Base-by-base conservation (phyloP, 495 filamentous ascomycete genomes). In the Hypoxylon cercidicola region DNA sequence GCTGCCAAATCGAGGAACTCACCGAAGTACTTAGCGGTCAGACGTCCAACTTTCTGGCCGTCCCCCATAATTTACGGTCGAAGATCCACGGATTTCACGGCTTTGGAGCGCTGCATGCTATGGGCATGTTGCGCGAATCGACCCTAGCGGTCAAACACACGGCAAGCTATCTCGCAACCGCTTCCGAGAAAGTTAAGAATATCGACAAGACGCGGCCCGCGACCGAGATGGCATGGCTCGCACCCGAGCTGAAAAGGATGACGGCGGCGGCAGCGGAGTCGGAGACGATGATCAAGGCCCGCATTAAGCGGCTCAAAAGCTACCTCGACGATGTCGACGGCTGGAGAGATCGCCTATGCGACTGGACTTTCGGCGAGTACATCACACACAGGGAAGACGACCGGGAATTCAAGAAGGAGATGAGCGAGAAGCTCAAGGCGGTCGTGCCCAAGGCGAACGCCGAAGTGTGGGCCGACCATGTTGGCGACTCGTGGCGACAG, bases 71-170 rank as follows among this genome's bases (percentile, higher is more conserved):
- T 10, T 43, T 62, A 1, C 57, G 49, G 1, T 62, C 71, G 11
- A 69, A 62, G 11, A 40, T 66, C 3, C 46, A 66, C 39, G 64
- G 55, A 1, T 69, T 74, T n/a, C 69, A 70, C 20, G 66, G 60
- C 43, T 52, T 74, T 21, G 53, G 59, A 16, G 51, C 50, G 18
- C 13, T 67, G 23, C 72, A 74, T 68, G 69, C 66, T 64, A 74
- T 82, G 65, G 55, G 78, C 21, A 66, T 72, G 60, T 35, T 77
- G 2, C 77, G 74, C 25, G 77, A 77, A n/a, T 66, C 78, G 0
- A 70, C 77, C 4, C n/a, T 77, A 3, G 78, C 69, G 0, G 51
- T 72, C 12, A 77, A 74, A 28, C 59, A 78, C 41, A 69, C 66
- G 12, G 68, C 66, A 2, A 71, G 71, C 9, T 81, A 77, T 25